Percentiles rank a stretch among this genome's conserved stretches.
Evolutionary conservation across 2,329 filamentous ascomycete genomes (phyloP).

Genomic region (Macrophomina phaseolina): DNA sequence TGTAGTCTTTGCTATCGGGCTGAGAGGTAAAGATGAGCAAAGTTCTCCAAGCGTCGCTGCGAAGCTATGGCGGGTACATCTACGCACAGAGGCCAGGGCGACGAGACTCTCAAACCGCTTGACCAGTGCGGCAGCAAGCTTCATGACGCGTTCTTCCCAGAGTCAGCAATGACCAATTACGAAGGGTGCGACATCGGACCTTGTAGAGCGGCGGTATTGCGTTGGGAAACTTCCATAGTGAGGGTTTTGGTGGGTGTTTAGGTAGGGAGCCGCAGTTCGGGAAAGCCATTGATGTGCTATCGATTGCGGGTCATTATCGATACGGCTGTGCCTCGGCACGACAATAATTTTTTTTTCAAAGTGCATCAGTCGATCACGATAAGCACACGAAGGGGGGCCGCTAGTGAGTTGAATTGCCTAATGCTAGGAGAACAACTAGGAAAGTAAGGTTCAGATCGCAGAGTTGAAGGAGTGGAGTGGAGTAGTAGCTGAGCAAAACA

Average conservation of each 20-base stretch:
- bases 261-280: background rate
- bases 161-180: background rate
- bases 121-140: constrained; percentile 49
- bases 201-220: constrained; percentile 49
- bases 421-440: constrained; percentile 1
- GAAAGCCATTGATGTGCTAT: background rate
- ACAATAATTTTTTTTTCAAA: background rate
- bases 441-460: background rate
- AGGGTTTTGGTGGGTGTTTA: background rate
- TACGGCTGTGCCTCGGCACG: background rate
- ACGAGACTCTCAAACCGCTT: constrained; percentile 63
- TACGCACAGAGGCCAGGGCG: constrained; percentile 55
- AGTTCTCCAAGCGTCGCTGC: too few species aligned
- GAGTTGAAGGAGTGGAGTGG: constrained; percentile 7
- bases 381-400: too few species aligned
- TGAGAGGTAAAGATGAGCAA: constrained; percentile 33
- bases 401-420: constrained; percentile 7
- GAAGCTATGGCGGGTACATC: too few species aligned
- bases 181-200: constrained; percentile 32
- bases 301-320: background rate
- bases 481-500: constrained; percentile 16
- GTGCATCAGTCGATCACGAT: too few species aligned
- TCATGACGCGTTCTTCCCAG: constrained; percentile 45
- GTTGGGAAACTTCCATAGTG: constrained; percentile 49
- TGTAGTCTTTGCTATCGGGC: constrained; percentile 59